Conservation (phyloP, 805 yeast species). For the Lipomyces orientalis region DNA sequence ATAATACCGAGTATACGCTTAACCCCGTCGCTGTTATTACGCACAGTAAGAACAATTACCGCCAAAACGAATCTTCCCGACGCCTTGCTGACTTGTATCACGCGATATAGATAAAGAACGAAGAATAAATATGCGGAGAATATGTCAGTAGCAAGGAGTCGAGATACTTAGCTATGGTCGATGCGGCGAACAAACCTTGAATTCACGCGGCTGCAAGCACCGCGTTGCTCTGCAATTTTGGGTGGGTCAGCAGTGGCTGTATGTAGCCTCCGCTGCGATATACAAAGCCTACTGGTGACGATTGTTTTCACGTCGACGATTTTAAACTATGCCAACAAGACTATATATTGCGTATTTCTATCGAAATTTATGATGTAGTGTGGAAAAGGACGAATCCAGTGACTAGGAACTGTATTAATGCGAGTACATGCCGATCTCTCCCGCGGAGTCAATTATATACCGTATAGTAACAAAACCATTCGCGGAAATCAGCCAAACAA, state of each 20-base stretch:
- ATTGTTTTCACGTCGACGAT: too few relatives aligned
- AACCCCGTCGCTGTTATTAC: background rate
- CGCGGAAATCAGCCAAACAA: background rate
- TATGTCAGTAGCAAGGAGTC: background rate
- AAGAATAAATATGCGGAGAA: background rate
- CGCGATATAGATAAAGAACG: background rate
- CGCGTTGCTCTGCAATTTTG: too few relatives aligned
- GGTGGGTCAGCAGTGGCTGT: too few relatives aligned
- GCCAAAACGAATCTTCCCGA: background rate
- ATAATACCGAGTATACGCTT: background rate
- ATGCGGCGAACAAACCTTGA: background rate
- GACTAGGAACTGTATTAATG: background rate
- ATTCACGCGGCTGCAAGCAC: too few relatives aligned
- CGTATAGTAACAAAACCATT: too few relatives aligned
- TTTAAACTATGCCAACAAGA: too few relatives aligned
- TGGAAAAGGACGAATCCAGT: background rate
- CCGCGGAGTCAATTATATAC: background rate
- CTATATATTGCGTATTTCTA: too few relatives aligned
- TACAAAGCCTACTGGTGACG: too few relatives aligned
- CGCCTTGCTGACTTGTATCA: background rate
- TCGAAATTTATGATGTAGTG: too few relatives aligned
- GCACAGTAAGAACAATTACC: background rate
- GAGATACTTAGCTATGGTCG: background rate
- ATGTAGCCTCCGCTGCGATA: too few relatives aligned
- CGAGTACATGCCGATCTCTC: background rate